A percentile compares a stretch with the other conserved stretches of the same genome.
These are phyloP conservation scores for Psilocybe subaeruginosa DNA, from an alignment of 768 basidiomycete genomes.

Conservation along the genomic window DNA sequence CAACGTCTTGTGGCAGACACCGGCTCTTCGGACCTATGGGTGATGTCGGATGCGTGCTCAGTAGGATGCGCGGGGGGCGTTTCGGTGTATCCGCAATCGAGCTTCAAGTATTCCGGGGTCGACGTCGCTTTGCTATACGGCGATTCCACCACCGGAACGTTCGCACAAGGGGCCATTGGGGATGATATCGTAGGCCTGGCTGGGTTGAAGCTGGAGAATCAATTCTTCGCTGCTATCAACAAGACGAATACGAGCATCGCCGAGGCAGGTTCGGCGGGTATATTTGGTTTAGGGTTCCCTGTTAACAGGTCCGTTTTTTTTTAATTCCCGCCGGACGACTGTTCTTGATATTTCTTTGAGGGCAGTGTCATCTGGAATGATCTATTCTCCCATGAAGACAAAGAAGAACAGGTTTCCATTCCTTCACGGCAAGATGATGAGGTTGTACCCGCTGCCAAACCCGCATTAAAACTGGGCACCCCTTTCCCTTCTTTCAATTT, in stretches of 20 bases:
- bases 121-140: constrained; percentile 63
- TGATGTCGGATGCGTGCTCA: constrained; percentile 60
- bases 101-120: constrained; percentile 49
- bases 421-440: constrained; percentile 3
- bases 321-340: not conserved
- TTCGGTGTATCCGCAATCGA: constrained; percentile 53
- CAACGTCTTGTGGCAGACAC: constrained; percentile 50
- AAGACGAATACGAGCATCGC: constrained; percentile 67
- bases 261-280: constrained; percentile 61
- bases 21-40: constrained; percentile 81
- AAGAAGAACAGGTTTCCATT: constrained; percentile 5
- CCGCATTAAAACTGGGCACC: constrained; percentile 26
- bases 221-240: constrained; percentile 70
- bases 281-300: constrained; percentile 79
- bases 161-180: constrained; percentile 66
- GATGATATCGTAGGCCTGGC: constrained; percentile 59
- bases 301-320: constrained; percentile 55
- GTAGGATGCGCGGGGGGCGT: constrained; percentile 39
- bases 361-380: constrained; percentile 51
- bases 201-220: constrained; percentile 48
- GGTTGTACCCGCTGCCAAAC: constrained; percentile 5
- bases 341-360: not conserved
- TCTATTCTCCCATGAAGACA: constrained; percentile 29
- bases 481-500: constrained; percentile 26
- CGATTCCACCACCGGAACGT: constrained; percentile 72